These are phyloP conservation scores for Kodamaea derodonti DNA, from an alignment of 1,139 yeast species.

Conservation along the genomic window DNA sequence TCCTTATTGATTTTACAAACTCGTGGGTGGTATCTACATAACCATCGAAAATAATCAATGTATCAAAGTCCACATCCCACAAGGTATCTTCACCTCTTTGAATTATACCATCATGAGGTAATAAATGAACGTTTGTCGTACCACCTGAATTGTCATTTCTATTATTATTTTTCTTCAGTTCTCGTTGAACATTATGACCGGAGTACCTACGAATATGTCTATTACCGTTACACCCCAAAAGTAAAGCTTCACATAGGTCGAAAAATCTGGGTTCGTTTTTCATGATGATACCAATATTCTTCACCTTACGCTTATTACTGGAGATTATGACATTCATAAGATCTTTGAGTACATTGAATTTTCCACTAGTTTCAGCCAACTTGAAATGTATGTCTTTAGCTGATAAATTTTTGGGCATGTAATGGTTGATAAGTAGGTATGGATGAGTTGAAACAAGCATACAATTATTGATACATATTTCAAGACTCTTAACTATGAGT, in stretches of 20 bases:
- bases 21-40: slow-evolving; percentile 46
- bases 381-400: slow-evolving; percentile 74
- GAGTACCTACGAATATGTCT: slow-evolving; percentile 56
- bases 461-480: slow-evolving; percentile 70
- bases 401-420: slow-evolving; percentile 77
- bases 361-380: slow-evolving; percentile 81
- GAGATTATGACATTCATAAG: slow-evolving; percentile 42
- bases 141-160: slow-evolving; percentile 9
- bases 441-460: slow-evolving; percentile 87
- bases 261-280: slow-evolving; percentile 43
- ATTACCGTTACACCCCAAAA: slow-evolving; percentile 65
- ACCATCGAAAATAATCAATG: slow-evolving; percentile 69
- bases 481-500: slow-evolving; percentile 63
- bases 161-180: slow-evolving; percentile 25
- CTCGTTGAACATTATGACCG: slow-evolving; percentile 52
- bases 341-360: slow-evolving; percentile 67
- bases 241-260: slow-evolving; percentile 74
- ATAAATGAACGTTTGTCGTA: slow-evolving; percentile 31
- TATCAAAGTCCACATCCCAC: slow-evolving; percentile 44
- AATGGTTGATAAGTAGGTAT: slow-evolving; percentile 75
- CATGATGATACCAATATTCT: slow-evolving; percentile 36
- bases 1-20: slow-evolving; percentile 26
- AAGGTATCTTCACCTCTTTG: slow-evolving; percentile 25
- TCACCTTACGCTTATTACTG: slow-evolving; percentile 43
- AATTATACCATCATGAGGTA: slow-evolving; percentile 42